These are phyloP conservation scores for Colletotrichum lindemuthianum DNA, from an alignment of 2,329 filamentous ascomycete species.

Conservation along the genomic window DNA sequence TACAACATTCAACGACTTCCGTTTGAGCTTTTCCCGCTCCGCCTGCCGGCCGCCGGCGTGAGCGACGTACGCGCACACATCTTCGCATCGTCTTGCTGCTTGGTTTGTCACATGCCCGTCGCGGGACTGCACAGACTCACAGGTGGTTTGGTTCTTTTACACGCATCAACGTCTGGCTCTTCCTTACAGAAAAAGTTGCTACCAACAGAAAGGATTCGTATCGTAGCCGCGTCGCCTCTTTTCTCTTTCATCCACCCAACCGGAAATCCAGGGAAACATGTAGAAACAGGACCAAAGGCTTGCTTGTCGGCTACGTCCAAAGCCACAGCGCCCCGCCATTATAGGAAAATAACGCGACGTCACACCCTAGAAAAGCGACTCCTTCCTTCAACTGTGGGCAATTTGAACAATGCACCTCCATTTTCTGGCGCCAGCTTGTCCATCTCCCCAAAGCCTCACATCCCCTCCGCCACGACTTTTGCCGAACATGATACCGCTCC, in stretches of 20 bases:
- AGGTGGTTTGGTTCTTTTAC: neutral
- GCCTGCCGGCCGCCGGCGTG: constrained; percentile 1
- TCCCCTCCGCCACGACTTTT: neutral
- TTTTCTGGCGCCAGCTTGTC: neutral
- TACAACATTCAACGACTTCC: constrained; percentile 33
- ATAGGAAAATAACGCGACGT: constrained; percentile 20
- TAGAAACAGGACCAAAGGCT: constrained; percentile 23
- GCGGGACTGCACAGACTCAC: neutral
- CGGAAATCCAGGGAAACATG: constrained; percentile 20
- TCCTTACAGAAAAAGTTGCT: constrained; percentile 18
- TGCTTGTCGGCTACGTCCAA: neutral
- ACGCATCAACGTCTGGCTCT: neutral
- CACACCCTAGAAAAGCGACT: constrained; percentile 24
- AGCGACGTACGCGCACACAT: too few relatives aligned
- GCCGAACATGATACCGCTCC: neutral
- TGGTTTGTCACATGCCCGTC: too few relatives aligned
- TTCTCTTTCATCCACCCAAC: constrained; percentile 3
- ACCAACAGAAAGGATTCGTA: constrained; percentile 26
- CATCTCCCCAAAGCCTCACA: neutral
- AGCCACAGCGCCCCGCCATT: constrained; percentile 17
- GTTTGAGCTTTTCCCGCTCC: constrained; percentile 14
- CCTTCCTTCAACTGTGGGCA: constrained; percentile 22
- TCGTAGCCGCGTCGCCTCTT: constrained; percentile 27
- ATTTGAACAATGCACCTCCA: constrained; percentile 30
- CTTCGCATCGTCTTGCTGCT: too few relatives aligned